A percentile compares a stretch with the other conserved stretches of the same genome.
phyloP scores from a whole-genome alignment of 1,284 basidiomycete genomes.

The Heterobasidion irregulare region DNA sequence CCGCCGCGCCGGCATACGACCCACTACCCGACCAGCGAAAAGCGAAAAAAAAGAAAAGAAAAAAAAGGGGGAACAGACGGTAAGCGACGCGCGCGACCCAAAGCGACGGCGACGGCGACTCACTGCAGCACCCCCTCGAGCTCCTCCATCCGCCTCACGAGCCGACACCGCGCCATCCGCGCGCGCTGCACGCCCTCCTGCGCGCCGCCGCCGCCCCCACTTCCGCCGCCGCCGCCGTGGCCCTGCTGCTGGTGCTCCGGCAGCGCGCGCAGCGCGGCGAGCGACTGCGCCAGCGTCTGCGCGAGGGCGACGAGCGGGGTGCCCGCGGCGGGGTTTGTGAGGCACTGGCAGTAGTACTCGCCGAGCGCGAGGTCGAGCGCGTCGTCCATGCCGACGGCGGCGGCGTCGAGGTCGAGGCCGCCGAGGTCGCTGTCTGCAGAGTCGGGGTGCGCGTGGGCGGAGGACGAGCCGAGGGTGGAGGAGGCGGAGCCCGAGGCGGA shows the following conservation, averaged over 20 bases:
- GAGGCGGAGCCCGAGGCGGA: constrained; percentile 6
- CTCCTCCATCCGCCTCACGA: constrained; percentile 54
- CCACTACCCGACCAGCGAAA: neutral
- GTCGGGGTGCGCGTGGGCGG: constrained; percentile 8
- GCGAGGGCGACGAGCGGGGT: constrained; percentile 51
- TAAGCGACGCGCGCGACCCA: constrained; percentile 16
- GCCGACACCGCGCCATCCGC: constrained; percentile 28
- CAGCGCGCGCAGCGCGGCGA: constrained; percentile 51
- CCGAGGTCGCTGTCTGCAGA: constrained; percentile 1
- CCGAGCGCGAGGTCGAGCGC: too few relatives aligned
- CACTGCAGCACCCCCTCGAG: constrained; percentile 61
- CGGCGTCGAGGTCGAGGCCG: neutral
- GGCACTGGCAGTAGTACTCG: constrained; percentile 40
- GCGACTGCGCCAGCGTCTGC: constrained; percentile 53
- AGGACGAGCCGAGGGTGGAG: constrained; percentile 7
- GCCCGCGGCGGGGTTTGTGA: constrained; percentile 49
- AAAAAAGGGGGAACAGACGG: neutral
- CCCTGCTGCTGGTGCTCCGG: constrained; percentile 45
- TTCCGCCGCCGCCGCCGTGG: neutral
- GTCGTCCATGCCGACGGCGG: neutral
- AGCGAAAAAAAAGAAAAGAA: neutral
- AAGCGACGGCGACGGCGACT: constrained; percentile 21
- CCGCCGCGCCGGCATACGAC: neutral
- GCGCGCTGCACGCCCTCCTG: constrained; percentile 12
- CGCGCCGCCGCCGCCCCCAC: too few relatives aligned